Conservation (phyloP, 2,329 filamentous ascomycete genomes). For the Keithomyces neogunnii region DNA sequence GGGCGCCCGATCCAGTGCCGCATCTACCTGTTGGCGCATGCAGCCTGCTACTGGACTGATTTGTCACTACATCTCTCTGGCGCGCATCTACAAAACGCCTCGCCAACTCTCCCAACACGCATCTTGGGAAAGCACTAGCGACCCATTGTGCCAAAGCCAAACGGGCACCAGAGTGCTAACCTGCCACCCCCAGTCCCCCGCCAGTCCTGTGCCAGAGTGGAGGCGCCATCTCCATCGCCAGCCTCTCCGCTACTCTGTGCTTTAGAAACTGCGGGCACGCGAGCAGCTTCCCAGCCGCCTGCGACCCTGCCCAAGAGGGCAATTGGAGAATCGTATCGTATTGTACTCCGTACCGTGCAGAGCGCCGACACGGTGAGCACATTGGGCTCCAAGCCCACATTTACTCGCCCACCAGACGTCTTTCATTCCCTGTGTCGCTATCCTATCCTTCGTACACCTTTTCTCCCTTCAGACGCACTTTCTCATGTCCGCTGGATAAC, state of each 20-base stretch:
- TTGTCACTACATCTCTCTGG: not conserved
- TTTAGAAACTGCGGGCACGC: not conserved
- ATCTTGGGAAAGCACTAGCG: not conserved
- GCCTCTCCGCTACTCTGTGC: not conserved
- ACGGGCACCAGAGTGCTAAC: not conserved
- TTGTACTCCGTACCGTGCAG: not conserved
- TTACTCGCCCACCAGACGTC: not conserved
- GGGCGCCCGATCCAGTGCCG: not conserved
- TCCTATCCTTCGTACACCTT: not conserved
- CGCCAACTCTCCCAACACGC: not conserved
- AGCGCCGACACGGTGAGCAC: not conserved
- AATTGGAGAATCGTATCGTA: not conserved
- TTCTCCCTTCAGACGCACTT: not conserved
- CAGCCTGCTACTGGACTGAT: not conserved
- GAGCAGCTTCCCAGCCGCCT: slow-evolving; percentile 5
- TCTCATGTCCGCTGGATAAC: not conserved
- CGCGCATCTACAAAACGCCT: not conserved
- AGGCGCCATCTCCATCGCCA: not conserved
- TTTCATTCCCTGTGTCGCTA: not conserved
- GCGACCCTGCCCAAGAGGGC: not conserved
- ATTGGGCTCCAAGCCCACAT: not conserved
- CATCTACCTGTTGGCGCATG: not conserved
- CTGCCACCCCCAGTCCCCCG: not conserved
- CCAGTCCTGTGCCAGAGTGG: not conserved
- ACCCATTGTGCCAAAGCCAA: not conserved